Conservation (phyloP, 2,329 filamentous ascomycete genomes). For the Clonostachys solani region DNA sequence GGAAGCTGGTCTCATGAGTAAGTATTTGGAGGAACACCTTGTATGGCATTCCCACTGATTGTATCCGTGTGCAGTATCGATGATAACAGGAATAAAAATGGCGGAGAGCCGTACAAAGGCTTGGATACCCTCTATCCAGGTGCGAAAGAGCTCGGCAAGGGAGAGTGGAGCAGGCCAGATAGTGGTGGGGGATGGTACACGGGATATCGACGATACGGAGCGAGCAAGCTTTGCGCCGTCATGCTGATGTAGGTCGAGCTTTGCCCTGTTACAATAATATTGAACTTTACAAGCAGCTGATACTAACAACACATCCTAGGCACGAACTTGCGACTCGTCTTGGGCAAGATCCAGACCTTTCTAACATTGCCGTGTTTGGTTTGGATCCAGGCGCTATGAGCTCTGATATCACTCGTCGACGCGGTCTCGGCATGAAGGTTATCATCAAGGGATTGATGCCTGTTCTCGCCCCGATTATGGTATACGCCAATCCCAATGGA, state of each 20-base stretch:
- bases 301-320: conserved; percentile 5
- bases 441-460: conserved; percentile 16
- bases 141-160: conserved; percentile 21
- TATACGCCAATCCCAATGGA: conserved; percentile 20
- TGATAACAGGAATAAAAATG: conserved; percentile 15
- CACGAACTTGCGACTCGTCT: conserved; percentile 28
- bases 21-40: conserved; percentile 1
- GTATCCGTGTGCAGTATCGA: conserved; percentile 12
- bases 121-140: conserved; percentile 20
- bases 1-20: conserved; percentile 28
- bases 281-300: too few species aligned
- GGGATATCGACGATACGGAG: conserved; percentile 29
- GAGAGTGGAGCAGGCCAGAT: conserved; percentile 22
- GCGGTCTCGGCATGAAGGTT: conserved; percentile 12
- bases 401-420: conserved; percentile 20
- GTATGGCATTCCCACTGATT: not conserved
- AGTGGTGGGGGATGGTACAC: conserved; percentile 15
- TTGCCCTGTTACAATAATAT: too few species aligned
- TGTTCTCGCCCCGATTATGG: conserved; percentile 12
- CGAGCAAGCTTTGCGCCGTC: conserved; percentile 28
- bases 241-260: conserved; percentile 21
- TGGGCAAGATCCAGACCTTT: conserved; percentile 21
- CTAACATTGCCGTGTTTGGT: conserved; percentile 25
- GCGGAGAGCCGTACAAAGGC: conserved; percentile 13
- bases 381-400: conserved; percentile 31